Evolutionary conservation across 805 yeast genomes (phyloP), one percentile per base, ranked within the genome.

Genomic region (Candida quercuum): DNA sequence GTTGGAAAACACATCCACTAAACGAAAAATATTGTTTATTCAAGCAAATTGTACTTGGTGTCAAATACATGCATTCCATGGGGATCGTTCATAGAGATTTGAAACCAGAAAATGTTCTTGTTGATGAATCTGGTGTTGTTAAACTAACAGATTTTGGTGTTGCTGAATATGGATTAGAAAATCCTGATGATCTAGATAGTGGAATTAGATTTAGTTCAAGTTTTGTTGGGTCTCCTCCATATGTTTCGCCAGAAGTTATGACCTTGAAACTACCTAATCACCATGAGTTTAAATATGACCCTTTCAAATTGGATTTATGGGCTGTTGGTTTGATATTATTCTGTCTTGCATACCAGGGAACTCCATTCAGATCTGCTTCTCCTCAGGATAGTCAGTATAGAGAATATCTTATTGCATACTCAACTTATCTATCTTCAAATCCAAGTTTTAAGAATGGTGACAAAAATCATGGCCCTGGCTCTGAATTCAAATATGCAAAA

Each of bases 131-230:
- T 44, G 91, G 89, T 2, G 53, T 79, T 24, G 74, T 79, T 33
- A 81, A 82, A 51, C 57, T 83, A 21, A 79, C 87, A 23, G 93
- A 83, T 63, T 83, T 82, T 57, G 93, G 93, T 41, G 83, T 83
- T 25, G 75, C 85, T 35, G 81, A 74, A 36, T 74, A 73, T 53
- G 84, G 80, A 14, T 81, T 78, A 55, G 71, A 60, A 36, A 64
- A 57, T 16, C 74, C 73, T 1, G 71, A 73, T 2, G 74, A 82
- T 56, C 60, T 71, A 16, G 47, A 56, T 0, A 66, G 76, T 18
- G 71, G 47, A 6, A 34, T 62, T 8, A 62, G 56, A 32, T 30
- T 47, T 22, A 60, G 63, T 27, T 63, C 70, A 29, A 63, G 76
- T 2, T 71, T 72, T 55, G 81, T 82, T 30, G 93, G 94, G 2